These are phyloP conservation scores for Hanseniaspora hatyaiensis DNA, from an alignment of 805 yeast species.

Conservation along the genomic window DNA sequence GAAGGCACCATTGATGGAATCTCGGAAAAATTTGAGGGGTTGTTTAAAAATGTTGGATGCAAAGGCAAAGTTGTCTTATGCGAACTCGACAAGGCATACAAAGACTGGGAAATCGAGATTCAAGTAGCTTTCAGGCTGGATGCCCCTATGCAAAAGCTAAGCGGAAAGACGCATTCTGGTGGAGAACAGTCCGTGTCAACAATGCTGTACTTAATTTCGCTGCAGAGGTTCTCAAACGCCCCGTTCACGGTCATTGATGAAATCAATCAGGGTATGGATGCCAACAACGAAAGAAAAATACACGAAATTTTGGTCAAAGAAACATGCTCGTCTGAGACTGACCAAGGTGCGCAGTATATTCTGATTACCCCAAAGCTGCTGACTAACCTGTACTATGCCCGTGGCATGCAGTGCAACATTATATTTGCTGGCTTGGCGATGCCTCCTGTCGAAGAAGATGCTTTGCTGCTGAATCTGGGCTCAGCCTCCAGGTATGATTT, in stretches of 20 bases:
- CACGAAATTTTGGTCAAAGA: slow-evolving; percentile 75
- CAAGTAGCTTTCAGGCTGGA: slow-evolving; percentile 78
- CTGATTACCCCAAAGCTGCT: slow-evolving; percentile 85
- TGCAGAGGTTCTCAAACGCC: slow-evolving; percentile 76
- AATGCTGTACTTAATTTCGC: slow-evolving; percentile 74
- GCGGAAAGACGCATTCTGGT: slow-evolving; percentile 43
- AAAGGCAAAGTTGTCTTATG: slow-evolving; percentile 67
- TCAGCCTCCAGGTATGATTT: slow-evolving; percentile 26
- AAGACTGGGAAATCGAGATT: slow-evolving; percentile 76
- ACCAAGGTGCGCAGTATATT: slow-evolving; percentile 59
- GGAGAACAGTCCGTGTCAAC: slow-evolving; percentile 97
- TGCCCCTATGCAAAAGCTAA: slow-evolving; percentile 55
- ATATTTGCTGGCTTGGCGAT: slow-evolving; percentile 51
- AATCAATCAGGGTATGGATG: slow-evolving; percentile 98
- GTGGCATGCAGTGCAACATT: slow-evolving; percentile 36
- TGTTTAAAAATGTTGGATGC: slow-evolving; percentile 67
- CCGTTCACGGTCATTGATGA: slow-evolving; percentile 96
- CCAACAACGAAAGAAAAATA: slow-evolving; percentile 75
- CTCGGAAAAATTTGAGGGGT: slow-evolving; percentile 50
- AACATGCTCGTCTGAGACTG: slow-evolving; percentile 49
- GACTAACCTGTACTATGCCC: slow-evolving; percentile 64
- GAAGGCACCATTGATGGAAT: slow-evolving; percentile 42
- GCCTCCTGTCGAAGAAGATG: slow-evolving; percentile 30
- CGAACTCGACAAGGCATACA: slow-evolving; percentile 37
- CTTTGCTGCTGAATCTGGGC: slow-evolving; percentile 30